phyloP scores from a whole-genome alignment of 495 filamentous ascomycete species.

The Saxophila tyrrhenica region DNA sequence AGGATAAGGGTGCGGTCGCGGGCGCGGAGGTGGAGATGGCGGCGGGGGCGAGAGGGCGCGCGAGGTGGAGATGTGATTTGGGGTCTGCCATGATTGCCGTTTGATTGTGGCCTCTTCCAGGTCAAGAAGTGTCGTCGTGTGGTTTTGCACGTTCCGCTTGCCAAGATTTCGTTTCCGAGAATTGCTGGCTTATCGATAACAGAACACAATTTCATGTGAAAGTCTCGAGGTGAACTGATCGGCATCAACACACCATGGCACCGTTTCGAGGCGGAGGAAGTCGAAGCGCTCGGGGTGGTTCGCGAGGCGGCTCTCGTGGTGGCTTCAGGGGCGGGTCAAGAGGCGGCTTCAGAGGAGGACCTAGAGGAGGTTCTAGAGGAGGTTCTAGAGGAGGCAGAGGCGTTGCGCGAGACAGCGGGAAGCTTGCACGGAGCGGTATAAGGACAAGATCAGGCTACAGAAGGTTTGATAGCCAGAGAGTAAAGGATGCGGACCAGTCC shows the following conservation, averaged over 20 bases:
- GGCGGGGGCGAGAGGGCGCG: constrained; percentile 76
- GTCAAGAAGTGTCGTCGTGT: too few species aligned
- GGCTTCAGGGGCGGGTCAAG: neutral
- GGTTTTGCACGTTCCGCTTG: too few species aligned
- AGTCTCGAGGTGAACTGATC: neutral
- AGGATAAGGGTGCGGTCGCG: constrained; percentile 78
- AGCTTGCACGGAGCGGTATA: constrained; percentile 18
- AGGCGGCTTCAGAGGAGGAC: constrained; percentile 14
- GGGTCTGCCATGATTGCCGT: constrained; percentile 56
- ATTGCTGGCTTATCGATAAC: neutral
- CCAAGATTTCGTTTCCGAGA: constrained; percentile 14
- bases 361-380: constrained; percentile 21
- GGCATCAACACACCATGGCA: constrained; percentile 5
- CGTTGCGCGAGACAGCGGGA: neutral
- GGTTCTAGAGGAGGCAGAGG: constrained; percentile 3
- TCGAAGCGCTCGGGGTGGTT: constrained; percentile 8
- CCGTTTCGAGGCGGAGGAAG: constrained; percentile 20
- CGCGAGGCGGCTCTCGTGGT: neutral
- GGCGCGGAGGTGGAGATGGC: constrained; percentile 62
- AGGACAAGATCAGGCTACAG: constrained; percentile 14
- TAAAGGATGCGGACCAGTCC: constrained; percentile 13
- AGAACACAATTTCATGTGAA: neutral
- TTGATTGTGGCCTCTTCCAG: neutral
- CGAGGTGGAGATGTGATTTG: constrained; percentile 87
- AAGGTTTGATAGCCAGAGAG: constrained; percentile 19